A percentile compares a stretch with the other conserved stretches of the same genome.
These are phyloP conservation scores for Biscogniauxia marginata DNA, from an alignment of 2,329 filamentous ascomycete genomes.

Conservation along the genomic window DNA sequence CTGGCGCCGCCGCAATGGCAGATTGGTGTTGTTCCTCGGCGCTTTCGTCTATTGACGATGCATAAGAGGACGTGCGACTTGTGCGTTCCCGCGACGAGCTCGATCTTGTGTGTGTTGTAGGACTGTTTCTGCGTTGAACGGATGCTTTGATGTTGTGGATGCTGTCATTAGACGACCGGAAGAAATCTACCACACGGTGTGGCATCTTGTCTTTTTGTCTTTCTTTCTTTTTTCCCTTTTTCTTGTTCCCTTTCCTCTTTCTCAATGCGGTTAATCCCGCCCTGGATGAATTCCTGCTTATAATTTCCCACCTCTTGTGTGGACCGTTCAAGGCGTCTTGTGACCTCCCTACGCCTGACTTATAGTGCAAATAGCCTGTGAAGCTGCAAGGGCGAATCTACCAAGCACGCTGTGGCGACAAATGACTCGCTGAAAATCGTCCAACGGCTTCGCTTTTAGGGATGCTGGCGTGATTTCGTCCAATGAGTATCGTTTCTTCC, in stretches of 20 bases:
- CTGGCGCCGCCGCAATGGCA: constrained; percentile 17
- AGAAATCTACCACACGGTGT: constrained; percentile 56
- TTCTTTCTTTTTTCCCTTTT: constrained; percentile 7
- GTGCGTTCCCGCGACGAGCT: constrained; percentile 31
- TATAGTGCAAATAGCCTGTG: not conserved
- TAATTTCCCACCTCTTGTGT: not conserved
- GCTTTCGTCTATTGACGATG: constrained; percentile 37
- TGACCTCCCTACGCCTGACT: not conserved
- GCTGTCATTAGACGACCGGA: constrained; percentile 55
- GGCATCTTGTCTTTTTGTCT: constrained; percentile 45
- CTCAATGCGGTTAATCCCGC: constrained; percentile 1
- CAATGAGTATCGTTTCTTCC: not conserved
- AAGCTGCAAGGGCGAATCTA: not conserved
- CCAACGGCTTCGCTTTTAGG: not conserved
- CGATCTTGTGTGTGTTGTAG: constrained; percentile 22
- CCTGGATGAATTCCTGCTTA: not conserved
- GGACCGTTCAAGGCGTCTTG: not conserved
- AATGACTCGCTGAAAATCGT: not conserved
- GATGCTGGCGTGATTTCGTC: not conserved
- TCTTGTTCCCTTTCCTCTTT: constrained; percentile 11
- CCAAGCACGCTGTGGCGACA: not conserved
- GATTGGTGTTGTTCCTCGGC: constrained; percentile 26
- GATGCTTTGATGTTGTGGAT: constrained; percentile 48
- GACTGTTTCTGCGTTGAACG: constrained; percentile 33
- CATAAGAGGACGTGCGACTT: constrained; percentile 36